Conservation (phyloP, 2,329 filamentous ascomycete genomes). For the Alternaria triticina region DNA sequence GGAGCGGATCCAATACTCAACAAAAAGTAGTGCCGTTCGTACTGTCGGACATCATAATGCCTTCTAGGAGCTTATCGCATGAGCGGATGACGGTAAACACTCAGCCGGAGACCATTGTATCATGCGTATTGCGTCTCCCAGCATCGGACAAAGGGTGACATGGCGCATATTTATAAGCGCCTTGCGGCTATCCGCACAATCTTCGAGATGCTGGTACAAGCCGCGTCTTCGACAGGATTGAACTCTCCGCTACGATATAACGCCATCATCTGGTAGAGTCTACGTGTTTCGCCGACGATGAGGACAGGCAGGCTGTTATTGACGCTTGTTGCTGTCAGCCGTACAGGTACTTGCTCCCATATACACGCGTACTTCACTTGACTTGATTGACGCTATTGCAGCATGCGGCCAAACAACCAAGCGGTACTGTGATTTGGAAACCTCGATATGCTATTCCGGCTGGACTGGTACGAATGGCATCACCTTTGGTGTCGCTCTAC, state of each 20-base stretch:
- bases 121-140: conserved; percentile 19
- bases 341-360: conserved; percentile 16
- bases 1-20: conserved; percentile 18
- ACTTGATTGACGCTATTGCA: not conserved
- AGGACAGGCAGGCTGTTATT: conserved; percentile 4
- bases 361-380: not conserved
- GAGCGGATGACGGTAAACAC: conserved; percentile 11
- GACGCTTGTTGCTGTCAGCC: conserved; percentile 9
- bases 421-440: conserved; percentile 33
- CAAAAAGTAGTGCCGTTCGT: conserved; percentile 4
- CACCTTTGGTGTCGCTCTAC: conserved; percentile 46
- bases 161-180: conserved; percentile 5
- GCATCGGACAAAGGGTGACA: conserved; percentile 19
- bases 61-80: conserved; percentile 11
- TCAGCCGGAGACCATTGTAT: conserved; percentile 6
- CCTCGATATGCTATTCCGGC: conserved; percentile 52
- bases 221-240: conserved; percentile 25
- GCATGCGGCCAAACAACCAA: conserved; percentile 23
- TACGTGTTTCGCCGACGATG: conserved; percentile 20
- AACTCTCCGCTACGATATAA: not conserved
- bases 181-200: not conserved
- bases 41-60: not conserved
- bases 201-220: conserved; percentile 22
- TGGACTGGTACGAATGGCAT: conserved; percentile 49
- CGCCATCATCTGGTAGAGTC: not conserved